Evolutionary conservation across 2,329 filamentous ascomycete genomes (phyloP), one percentile per base, ranked within the genome.

Genomic region (Ophiocordyceps camponoti-leonardi): DNA sequence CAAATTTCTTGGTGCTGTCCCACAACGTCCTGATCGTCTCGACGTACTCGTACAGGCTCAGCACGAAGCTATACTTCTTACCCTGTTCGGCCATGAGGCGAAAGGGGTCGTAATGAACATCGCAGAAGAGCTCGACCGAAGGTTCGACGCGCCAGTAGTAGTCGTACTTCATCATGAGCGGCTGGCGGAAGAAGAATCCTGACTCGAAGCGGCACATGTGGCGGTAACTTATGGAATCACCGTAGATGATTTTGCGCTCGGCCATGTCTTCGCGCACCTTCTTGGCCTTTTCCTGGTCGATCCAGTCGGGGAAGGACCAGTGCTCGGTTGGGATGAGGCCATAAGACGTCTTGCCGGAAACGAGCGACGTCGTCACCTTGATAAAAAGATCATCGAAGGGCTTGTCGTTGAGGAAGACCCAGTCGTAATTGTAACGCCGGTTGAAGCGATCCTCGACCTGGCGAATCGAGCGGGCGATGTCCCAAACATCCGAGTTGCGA

Each of bases 131-230:
- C 70, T 96, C 85, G 60, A 98, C 80, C 65, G 85, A 92, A 55
- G 92, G 92, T 73, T 98, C 92, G 14, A 98, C 92, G 54, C 93
- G 86, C 92, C 92, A 98, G 75, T 98, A 98, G 77, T 86, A 98
- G 61, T 98, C 92, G 66, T 94, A 98, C 62, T 96, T 87, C 63
- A 85, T 67, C 85, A 98, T 88, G 53, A 95, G 68, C 28, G 79
- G 76, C 63, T 98, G 92, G 49, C 83, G 86, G 78, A 96, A 98
- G 75, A 98, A 98, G 74, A 98, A 98, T 37, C 92, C 92, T 8
- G 90, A 96, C 67, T 98, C 92, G 61, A 94, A 98, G 52, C 92
- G 86, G 67, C 92, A 98, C 92, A 98, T 98, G 72, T 98, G 93
- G 51, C 92, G 81, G 71, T 98, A 98, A 68, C 86, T 94, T 67